Evolutionary conservation across 495 filamentous ascomycete species (phyloP), one percentile per base, ranked within the genome.

Genomic region (Sphaerosporella brunnea): DNA sequence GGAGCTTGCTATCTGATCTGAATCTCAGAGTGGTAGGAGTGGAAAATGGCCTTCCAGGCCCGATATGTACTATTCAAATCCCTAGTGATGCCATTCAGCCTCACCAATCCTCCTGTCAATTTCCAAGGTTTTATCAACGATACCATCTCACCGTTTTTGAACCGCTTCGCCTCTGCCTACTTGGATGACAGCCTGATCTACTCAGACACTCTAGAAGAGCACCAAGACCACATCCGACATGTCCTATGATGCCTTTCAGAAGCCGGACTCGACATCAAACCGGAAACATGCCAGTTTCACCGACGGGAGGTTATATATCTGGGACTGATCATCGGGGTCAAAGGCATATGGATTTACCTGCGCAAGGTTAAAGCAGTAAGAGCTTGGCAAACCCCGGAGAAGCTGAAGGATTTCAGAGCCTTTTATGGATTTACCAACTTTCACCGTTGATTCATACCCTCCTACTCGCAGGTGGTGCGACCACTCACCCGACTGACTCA

Each of bases 111-210:
- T 0, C 51, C 48, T 7, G 53, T 43, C 1, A 50, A 54, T 0
- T 68, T 64, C 46, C 52, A 65, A 45, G 8, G 38, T 10, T 66
- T 53, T 42, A 62, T 67, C 26, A 64, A 64, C 41, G 28, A 56
- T 16, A 39, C 38, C 8, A 28, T 66, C 8, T 2, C 20, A 26
- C 58, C 60, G 0, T 56, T 50, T 28, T 50, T 66, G 0, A 48
- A 61, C 39, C 23, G 28, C 0, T 68, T 66, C 37, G 48, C 19
- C n/a, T n/a, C n/a, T n/a, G n/a, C n/a, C n/a, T n/a, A n/a, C n/a
- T n/a, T n/a, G n/a, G n/a, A n/a, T n/a, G n/a, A n/a, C n/a, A n/a
- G n/a, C n/a, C n/a, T n/a, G n/a, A n/a, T n/a, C n/a, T n/a, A n/a
- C n/a, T n/a, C n/a, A n/a, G n/a, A n/a, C n/a, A n/a, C n/a, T n/a